phyloP scores from a whole-genome alignment of 2,329 filamentous ascomycete genomes.

The Cryphonectria nitschkei region DNA sequence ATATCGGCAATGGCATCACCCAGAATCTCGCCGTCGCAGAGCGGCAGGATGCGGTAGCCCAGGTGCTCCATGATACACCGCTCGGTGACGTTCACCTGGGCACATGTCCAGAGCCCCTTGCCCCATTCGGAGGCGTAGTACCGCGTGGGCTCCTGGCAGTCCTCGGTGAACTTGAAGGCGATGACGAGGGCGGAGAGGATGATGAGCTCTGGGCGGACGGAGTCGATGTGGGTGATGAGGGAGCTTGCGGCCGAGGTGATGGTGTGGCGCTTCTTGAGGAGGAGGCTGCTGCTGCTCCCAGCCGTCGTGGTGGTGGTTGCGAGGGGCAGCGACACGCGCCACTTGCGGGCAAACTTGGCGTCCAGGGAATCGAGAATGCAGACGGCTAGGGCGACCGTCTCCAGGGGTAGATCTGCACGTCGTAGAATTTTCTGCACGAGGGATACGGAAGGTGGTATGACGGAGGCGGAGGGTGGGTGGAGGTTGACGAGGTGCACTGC shows the following conservation, averaged over 20 bases:
- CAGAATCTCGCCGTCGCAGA: conserved; percentile 60
- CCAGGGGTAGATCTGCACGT: conserved; percentile 60
- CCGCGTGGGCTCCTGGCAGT: conserved; percentile 56
- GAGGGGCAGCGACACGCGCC: conserved; percentile 63
- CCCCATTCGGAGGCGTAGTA: conserved; percentile 61
- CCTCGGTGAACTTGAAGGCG: conserved; percentile 68
- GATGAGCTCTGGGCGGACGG: conserved; percentile 64
- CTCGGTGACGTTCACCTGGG: conserved; percentile 68
- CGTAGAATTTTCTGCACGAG: conserved; percentile 64
- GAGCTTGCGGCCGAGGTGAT: conserved; percentile 45
- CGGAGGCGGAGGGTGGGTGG: conserved; percentile 65
- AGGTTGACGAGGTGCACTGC: conserved; percentile 69
- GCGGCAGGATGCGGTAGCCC: conserved; percentile 64
- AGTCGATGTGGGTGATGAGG: conserved; percentile 57
- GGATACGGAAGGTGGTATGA: conserved; percentile 60
- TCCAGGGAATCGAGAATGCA: conserved; percentile 69
- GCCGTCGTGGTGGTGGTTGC: conserved; percentile 31
- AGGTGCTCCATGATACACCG: conserved; percentile 67
- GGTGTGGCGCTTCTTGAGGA: conserved; percentile 50
- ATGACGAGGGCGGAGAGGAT: conserved; percentile 65
- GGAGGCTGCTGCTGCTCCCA: not conserved
- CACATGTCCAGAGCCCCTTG: conserved; percentile 58
- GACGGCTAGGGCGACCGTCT: conserved; percentile 66
- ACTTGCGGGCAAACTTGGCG: conserved; percentile 63
- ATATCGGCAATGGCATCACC: conserved; percentile 65